Percentiles rank a stretch among this genome's conserved stretches.
Evolutionary conservation across 2,329 filamentous ascomycete species (phyloP).

Genomic region (Sporothrix luriei): DNA sequence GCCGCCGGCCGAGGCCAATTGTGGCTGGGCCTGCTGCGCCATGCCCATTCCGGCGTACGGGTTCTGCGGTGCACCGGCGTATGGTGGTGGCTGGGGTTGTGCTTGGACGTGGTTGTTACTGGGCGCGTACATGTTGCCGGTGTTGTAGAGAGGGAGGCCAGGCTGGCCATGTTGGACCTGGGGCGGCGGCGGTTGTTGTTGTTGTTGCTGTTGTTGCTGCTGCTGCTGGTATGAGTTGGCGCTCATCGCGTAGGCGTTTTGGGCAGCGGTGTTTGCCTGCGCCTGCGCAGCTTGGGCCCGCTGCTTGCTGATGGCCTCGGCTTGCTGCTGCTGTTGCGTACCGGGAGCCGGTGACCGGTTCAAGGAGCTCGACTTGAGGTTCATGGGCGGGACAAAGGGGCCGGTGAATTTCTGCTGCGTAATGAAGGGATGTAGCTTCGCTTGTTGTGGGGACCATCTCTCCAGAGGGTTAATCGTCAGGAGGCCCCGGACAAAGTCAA

Average conservation of each 20-base stretch:
- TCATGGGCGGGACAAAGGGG: slow-evolving; percentile 96
- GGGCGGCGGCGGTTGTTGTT: slow-evolving; percentile 35
- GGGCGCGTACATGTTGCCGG: slow-evolving; percentile 68
- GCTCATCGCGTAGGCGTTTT: slow-evolving; percentile 64
- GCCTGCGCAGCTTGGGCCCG: slow-evolving; percentile 73
- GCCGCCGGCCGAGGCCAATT: slow-evolving; percentile 63
- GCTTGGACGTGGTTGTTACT: slow-evolving; percentile 57
- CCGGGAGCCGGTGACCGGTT: slow-evolving; percentile 89
- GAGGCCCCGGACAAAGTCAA: slow-evolving; percentile 93
- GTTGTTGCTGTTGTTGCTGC: slow-evolving; percentile 31
- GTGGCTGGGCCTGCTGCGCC: slow-evolving; percentile 62
- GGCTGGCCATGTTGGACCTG: slow-evolving; percentile 37
- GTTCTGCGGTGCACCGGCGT: slow-evolving; percentile 67
- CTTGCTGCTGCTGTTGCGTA: slow-evolving; percentile 93
- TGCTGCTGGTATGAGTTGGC: slow-evolving; percentile 54
- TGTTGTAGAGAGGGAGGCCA: slow-evolving; percentile 71
- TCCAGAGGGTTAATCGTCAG: slow-evolving; percentile 95
- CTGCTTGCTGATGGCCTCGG: slow-evolving; percentile 91
- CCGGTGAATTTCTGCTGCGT: slow-evolving; percentile 97
- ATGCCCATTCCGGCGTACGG: slow-evolving; percentile 75
- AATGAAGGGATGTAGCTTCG: slow-evolving; percentile 96
- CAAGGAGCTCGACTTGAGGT: slow-evolving; percentile 81
- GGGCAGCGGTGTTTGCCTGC: slow-evolving; percentile 68
- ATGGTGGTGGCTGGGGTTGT: slow-evolving; percentile 64
- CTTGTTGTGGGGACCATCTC: slow-evolving; percentile 96